Base-by-base conservation (phyloP, 192 early-diverging fungal genomes). In the Rhizophlyctis rosea region DNA sequence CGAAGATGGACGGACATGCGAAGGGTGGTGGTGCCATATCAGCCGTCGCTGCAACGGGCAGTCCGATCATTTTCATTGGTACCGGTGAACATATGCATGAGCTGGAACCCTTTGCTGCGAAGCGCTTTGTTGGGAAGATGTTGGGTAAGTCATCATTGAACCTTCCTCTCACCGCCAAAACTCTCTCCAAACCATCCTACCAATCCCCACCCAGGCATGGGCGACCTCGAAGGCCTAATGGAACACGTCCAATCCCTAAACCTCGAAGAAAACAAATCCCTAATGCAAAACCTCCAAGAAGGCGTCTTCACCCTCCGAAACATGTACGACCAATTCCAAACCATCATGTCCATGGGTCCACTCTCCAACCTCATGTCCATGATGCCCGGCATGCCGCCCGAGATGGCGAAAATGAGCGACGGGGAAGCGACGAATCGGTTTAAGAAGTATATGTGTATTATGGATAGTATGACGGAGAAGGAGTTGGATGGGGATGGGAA, bases 21-120 rank as follows among this genome's bases (percentile, higher is more conserved):
- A 98, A 96, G 75, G 95, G 95, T 70, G 95, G 95, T 72, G 95
- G 95, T 79, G 95, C 95, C 27, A 98, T 98, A 47, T 95, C 93
- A 34, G 95, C 95, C 34, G 95, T 98, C 21, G 95, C 95, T 3
- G 94, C 95, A 3, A 96, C 94, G 0, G 81, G 86, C 5, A 90
- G 88, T 68, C 94, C 94, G 5, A 98, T 98, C 56, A 81, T 93
- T 36, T 98, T 96, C 58, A 95, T 98, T 61, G 95, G 94, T 72
- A 94, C 92, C 16, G 95, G 95, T 69, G 95, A 98, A 77, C 95
- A 98, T 68, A 86, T 95, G 66, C 92, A 96, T 61, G 95, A 98
- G 61, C 70, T 98, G 57, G 95, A 98, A 55, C 76, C 85, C 35
- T 98, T 98, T 64, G 84, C 84, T 33, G 81, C 95, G n/a, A 77